Base-by-base conservation (phyloP, 176 grass and related monocot species). In the Oryza rufipogon region DNA sequence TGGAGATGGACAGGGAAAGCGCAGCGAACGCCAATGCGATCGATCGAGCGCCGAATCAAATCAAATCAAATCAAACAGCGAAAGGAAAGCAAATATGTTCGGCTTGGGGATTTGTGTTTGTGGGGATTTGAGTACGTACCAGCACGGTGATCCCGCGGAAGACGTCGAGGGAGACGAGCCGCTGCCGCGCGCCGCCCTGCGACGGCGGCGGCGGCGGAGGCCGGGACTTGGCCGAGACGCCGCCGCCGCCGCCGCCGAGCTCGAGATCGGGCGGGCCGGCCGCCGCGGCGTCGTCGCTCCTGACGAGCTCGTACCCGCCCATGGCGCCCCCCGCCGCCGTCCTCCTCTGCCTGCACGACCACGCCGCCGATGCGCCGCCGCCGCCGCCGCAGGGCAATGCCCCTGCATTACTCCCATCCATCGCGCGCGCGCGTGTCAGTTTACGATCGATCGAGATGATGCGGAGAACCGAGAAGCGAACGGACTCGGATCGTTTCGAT, bases 101-200 rank as follows among this genome's bases (percentile, higher is more conserved):
- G 17, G 4, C 22, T 12, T 12, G 10, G 28, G 61, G 76, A 16
- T 14, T 12, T 7, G 2, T 60, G 6, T 61, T 13, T 38, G 36
- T 38, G 36, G 12, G 2, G n/a, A n/a, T n/a, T n/a, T n/a, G n/a
- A n/a, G 12, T 58, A n/a, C 87, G 51, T 91, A 97, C 95, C 78
- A 88, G 88, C 13, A 97, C 95, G 47, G 95, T 94, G 88, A 97
- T 89, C 30, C 95, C 90, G 15, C 95, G 92, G 81, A 97, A 97
- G 73, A 97, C 95, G 83, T 97, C 92, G 75, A 97, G 95, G 20
- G 95, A 97, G 70, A 89, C 73, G 46, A 94, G 92, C 7, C 95
- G 88, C 33, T 80, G 92, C 68, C 78, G 86, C 0, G 81, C 39
- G 0, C 42, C 42, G 38, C 61, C 70, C 14, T 2, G n/a, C 17